A percentile compares a stretch with the other conserved stretches of the same genome.
These are phyloP conservation scores for Penicillium sp. DNA, from an alignment of 2,329 filamentous ascomycete genomes.

Conservation along the genomic window DNA sequence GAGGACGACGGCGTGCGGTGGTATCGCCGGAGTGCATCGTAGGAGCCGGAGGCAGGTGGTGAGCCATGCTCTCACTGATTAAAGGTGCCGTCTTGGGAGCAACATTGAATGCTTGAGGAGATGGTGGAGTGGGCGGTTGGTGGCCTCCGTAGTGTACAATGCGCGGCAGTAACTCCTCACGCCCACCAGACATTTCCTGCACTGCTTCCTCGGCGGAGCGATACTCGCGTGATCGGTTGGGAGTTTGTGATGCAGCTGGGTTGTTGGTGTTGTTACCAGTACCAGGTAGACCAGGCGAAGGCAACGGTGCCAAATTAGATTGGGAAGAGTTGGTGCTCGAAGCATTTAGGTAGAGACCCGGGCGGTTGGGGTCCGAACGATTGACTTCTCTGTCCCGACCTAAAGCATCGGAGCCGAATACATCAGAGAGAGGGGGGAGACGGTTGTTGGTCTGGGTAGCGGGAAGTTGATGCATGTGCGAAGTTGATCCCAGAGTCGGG, in stretches of 20 bases:
- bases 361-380: conserved; percentile 38
- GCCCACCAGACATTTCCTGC: conserved; percentile 84
- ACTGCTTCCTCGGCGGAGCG: conserved; percentile 96
- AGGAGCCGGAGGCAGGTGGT: conserved; percentile 63
- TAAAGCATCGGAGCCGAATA: conserved; percentile 80
- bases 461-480: conserved; percentile 88
- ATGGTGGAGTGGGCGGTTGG: conserved; percentile 89
- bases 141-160: conserved; percentile 94
- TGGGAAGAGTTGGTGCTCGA: conserved; percentile 67
- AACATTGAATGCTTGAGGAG: conserved; percentile 54
- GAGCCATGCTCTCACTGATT: conserved; percentile 60
- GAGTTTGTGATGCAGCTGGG: conserved; percentile 57
- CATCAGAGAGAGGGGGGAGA: conserved; percentile 89
- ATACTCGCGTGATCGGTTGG: conserved; percentile 77
- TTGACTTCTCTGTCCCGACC: conserved; percentile 45
- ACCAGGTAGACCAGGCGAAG: conserved; percentile 76
- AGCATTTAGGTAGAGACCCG: conserved; percentile 56
- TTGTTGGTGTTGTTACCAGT: no score
- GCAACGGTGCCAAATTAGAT: conserved; percentile 69
- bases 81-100: conserved; percentile 33
- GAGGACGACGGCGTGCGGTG: conserved; percentile 68
- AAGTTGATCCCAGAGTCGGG: conserved; percentile 79
- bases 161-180: conserved; percentile 88
- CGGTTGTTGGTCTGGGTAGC: conserved; percentile 89
- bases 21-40: conserved; percentile 42